Evolutionary conservation across 2,329 filamentous ascomycete species (phyloP).

Genomic region (Lachnellula occidentalis): DNA sequence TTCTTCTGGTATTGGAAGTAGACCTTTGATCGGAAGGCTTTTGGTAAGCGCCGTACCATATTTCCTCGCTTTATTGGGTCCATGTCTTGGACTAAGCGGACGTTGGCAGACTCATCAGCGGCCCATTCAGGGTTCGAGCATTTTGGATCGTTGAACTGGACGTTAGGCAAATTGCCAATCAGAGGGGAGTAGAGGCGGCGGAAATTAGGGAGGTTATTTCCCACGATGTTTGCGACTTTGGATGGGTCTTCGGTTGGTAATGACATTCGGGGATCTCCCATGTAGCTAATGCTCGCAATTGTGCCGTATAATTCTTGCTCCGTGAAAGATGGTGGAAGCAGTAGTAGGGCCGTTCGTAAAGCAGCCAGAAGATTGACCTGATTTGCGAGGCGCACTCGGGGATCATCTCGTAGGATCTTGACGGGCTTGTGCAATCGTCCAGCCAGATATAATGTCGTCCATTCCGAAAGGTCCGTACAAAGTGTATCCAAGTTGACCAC

Average conservation of each 20-base stretch:
- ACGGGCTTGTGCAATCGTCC: slow-evolving; percentile 95
- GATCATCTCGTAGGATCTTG: slow-evolving; percentile 93
- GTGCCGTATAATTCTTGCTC: slow-evolving; percentile 85
- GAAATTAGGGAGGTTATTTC: slow-evolving; percentile 87
- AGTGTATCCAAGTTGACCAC: slow-evolving; percentile 92
- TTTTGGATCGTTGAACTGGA: slow-evolving; percentile 65
- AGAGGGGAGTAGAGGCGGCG: slow-evolving; percentile 84
- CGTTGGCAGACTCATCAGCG: slow-evolving; percentile 56
- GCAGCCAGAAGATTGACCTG: slow-evolving; percentile 94
- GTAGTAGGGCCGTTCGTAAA: slow-evolving; percentile 78
- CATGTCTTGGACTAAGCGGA: slow-evolving; percentile 81
- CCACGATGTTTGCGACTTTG: slow-evolving; percentile 92
- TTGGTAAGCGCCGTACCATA: slow-evolving; percentile 89
- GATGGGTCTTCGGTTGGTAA: slow-evolving; percentile 83
- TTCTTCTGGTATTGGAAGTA: slow-evolving; percentile 96
- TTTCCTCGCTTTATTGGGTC: slow-evolving; percentile 85
- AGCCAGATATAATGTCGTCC: slow-evolving; percentile 95
- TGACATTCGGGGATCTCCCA: slow-evolving; percentile 93
- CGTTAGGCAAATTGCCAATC: slow-evolving; percentile 84
- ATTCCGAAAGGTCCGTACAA: slow-evolving; percentile 77
- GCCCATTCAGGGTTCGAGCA: slow-evolving; percentile 57
- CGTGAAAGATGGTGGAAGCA: slow-evolving; percentile 78
- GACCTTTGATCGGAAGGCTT: slow-evolving; percentile 77
- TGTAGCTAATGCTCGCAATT: slow-evolving; percentile 87
- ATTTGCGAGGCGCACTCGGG: slow-evolving; percentile 85